Base-by-base conservation (phyloP, 192 early-diverging fungal species). In the Diversispora eburnea region DNA sequence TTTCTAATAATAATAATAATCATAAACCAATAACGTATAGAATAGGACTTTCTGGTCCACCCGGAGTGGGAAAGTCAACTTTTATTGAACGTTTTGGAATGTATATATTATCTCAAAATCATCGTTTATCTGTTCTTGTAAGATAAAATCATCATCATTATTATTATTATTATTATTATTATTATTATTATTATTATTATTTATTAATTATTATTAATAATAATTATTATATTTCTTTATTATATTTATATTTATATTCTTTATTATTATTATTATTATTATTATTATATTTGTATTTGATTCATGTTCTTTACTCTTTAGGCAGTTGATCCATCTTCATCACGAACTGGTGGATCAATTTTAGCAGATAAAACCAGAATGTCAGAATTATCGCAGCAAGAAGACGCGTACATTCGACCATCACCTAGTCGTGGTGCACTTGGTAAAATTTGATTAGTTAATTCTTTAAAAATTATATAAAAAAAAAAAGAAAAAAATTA, bases 331-430 rank as follows among this genome's bases (percentile, higher is more conserved):
- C 93, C 93, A 33, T 94, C 93, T 42, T 92, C 91, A 39, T 70
- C 87, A 0, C 76, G 90, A 39, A 91, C 93, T 9, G 93, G 93
- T 52, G 93, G 93, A 20, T 92, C 89, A 15, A 93, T 93, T 68
- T 77, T 94, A 9, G 92, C 91, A 51, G 93, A 94, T 82, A 94
- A 93, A 75, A 94, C 93, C 19, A 80, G 93, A 20, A 94, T 94
- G 93, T 84, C 87, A 43, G 82, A 87, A 19, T 80, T 94, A n/a
- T 89, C 91, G 1, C 79, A 82, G 8, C 67, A 84, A 51, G 73
- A 76, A 4, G 76, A 79, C 46, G 93, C 93, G 0, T 94, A 89
- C 69, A 85, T 94, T 47, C 81, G 92, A n/a, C 91, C 91, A 19
- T 91, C 91, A 55, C 91, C 91, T 12, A 87, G 81, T 75, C 77